Base-by-base conservation (phyloP, 1,284 basidiomycete genomes). In the Trametes sp. region DNA sequence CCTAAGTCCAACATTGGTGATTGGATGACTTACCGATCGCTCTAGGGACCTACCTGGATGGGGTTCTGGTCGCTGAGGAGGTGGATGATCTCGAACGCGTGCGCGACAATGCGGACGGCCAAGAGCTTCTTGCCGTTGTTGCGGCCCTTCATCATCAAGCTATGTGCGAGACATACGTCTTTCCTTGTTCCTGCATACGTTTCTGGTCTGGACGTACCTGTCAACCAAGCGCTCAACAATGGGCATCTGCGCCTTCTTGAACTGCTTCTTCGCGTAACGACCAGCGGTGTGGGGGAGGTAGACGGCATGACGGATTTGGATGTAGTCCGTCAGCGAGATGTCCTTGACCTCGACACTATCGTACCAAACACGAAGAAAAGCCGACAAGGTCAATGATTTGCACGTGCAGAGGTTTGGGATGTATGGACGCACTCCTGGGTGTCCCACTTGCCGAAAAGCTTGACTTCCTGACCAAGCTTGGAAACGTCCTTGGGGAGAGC, bases 91-190 rank as follows among this genome's bases (percentile, higher is more conserved):
- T 99, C 98, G 80, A 99, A 99, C 60, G 98, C 95, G 83, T 99
- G 98, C 68, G 96, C 94, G 74, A 99, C 98, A 75, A 99, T 99
- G 82, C 98, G 96, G 81, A 99, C 95, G 74, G 98, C 93, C 83
- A 99, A 86, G 80, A 98, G 91, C 85, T 99, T 99, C 88, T 99
- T 99, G 78, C 98, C 98, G 86, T 98, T 99, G 93, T 99, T 99
- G 82, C 98, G 96, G 72, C 98, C 98, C 86, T 99, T 98, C 97
- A 99, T 99, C 98, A 99, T 98, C 79, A 98, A 83, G 77, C 94
- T 95, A 72, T 49, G 51, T 3, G 26, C 19, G 21, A 8, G 29
- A 44, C 19, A 35, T 0, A 8, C 26, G 50, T 50, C 26, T 42
- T 46, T 44, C 14, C 24, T 9, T 8, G 26, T 49, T 33, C 16